Conservation (phyloP, 805 yeast species). For the Kockiozyma suomiensis region DNA sequence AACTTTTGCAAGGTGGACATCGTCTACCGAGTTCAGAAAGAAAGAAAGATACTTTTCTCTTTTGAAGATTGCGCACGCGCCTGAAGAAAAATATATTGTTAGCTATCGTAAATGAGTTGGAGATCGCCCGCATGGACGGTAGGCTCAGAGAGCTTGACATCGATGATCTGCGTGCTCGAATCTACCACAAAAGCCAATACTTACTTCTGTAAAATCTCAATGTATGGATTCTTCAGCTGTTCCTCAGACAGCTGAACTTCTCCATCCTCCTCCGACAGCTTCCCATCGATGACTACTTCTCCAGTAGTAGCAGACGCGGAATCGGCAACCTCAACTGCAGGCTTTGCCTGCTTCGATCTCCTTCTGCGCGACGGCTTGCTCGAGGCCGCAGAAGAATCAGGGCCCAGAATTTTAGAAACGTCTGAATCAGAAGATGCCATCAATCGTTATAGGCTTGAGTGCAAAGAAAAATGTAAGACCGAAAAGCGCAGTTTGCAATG, state of each 20-base stretch:
- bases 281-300: neutral
- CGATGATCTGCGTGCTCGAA: neutral
- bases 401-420: neutral
- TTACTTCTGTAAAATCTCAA: conserved; percentile 27
- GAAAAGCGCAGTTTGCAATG: neutral
- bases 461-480: neutral
- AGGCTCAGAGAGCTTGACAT: neutral
- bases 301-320: neutral
- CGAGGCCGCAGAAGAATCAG: neutral
- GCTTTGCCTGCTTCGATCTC: conserved; percentile 3
- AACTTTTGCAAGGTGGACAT: neutral
- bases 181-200: neutral
- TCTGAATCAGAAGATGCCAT: conserved; percentile 1
- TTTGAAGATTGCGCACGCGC: conserved; percentile 45
- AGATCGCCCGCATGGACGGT: neutral
- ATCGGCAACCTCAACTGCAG: conserved; percentile 1
- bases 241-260: neutral
- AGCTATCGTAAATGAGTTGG: neutral
- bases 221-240: conserved; percentile 23
- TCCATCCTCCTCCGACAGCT: conserved; percentile 5
- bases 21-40: too few species aligned
- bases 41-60: conserved; percentile 37
- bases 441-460: neutral
- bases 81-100: conserved; percentile 6
- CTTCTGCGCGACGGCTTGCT: conserved; percentile 10